Base-by-base conservation (phyloP, 139 green algal species). In the Astrephomene gubernaculifera region DNA sequence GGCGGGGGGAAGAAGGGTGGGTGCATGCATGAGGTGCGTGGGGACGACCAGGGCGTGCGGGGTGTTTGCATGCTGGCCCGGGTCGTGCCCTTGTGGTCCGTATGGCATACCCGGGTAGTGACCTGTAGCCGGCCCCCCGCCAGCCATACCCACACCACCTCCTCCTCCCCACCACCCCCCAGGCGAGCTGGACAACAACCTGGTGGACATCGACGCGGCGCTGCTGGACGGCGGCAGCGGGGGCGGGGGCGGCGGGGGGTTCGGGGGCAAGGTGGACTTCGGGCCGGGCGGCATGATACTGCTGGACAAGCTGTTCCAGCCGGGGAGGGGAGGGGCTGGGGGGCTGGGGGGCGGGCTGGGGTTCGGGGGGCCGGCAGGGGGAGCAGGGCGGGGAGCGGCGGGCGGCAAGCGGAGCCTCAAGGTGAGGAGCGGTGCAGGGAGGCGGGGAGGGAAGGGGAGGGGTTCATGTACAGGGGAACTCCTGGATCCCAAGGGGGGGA, bases 161-260 rank as follows among this genome's bases (percentile, higher is more conserved):
- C n/a, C n/a, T n/a, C n/a, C n/a, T n/a, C n/a, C n/a, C n/a, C n/a
- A n/a, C 54, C 14, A 21, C n/a, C 65, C 65, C 14, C 9, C 75
- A 83, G 76, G 76, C 17, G 39, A 63, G 49, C 65, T 83, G 60
- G 76, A 83, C 76, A 29, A 38, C 3, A 69, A 45, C n/a, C 72
- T 43, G 27, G 76, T 83, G 76, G 76, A 83, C 29, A 83, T 83
- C 38, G 76, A 83, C 24, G 27, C 76, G 21, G 27, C 76, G 53
- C 57, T 71, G 39, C 76, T 83, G 41, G 60, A 73, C 33, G 76
- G 60, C 29, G 74, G 60, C 36, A 25, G 19, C 17, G 45, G n/a
- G 6, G 31, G 9, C n/a, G 57, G 52, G 27, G 60, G 39, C 38
- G 14, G 35, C 39, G 76, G 57, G 52, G 76, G 76, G 36, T 52